A percentile compares a stretch with the other conserved stretches of the same genome.
These are phyloP conservation scores for Vachellia collinsii DNA, from an alignment of 306 rosid species.

Conservation along the genomic window DNA sequence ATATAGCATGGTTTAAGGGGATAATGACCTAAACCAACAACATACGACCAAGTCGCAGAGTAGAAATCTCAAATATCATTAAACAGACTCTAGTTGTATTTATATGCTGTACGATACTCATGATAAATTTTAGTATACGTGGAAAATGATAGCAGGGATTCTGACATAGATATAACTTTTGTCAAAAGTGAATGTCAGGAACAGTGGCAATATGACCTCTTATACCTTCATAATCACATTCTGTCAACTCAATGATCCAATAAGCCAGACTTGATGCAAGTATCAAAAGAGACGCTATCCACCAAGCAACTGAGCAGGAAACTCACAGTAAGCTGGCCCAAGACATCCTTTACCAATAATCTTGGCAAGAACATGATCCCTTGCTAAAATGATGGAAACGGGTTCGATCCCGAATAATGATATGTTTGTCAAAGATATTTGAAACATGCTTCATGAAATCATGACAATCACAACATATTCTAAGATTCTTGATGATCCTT, in stretches of 20 bases:
- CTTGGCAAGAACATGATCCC: conserved; percentile 63
- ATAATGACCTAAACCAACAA: background rate
- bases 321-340: background rate
- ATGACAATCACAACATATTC: conserved; percentile 68
- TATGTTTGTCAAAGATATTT: conserved; percentile 42
- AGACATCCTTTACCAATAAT: conserved; percentile 54
- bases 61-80: background rate
- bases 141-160: conserved; percentile 33
- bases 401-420: conserved; percentile 52
- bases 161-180: conserved; percentile 42
- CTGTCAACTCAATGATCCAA: conserved; percentile 39
- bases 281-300: conserved; percentile 65
- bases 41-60: background rate
- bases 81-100: background rate
- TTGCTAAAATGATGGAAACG: conserved; percentile 61
- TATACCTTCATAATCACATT: conserved; percentile 70
- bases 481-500: conserved; percentile 64
- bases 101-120: background rate
- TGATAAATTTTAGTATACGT: conserved; percentile 46
- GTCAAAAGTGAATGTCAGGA: conserved; percentile 67
- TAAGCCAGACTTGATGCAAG: conserved; percentile 57
- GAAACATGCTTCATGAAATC: conserved; percentile 66
- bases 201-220: conserved; percentile 66
- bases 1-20: background rate
- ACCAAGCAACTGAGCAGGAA: background rate